These are phyloP conservation scores for Saccharomyces pastorianus DNA, from an alignment of 1,139 yeast species.

Conservation along the genomic window DNA sequence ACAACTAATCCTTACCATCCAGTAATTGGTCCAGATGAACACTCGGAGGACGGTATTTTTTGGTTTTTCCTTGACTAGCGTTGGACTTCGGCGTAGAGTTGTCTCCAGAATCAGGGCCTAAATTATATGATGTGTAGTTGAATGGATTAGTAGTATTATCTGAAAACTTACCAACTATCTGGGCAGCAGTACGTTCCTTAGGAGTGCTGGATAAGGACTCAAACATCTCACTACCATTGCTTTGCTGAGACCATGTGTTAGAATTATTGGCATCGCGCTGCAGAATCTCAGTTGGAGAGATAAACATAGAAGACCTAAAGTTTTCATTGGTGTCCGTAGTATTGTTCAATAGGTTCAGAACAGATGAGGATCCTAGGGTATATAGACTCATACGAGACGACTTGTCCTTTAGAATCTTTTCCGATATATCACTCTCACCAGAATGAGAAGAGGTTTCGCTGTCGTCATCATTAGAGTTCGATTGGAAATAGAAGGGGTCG, in stretches of 20 bases:
- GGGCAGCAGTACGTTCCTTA: slow-evolving; percentile 2
- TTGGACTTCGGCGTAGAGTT: not conserved
- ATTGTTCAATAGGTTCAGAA: slow-evolving; percentile 8
- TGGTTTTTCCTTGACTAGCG: slow-evolving; percentile 5
- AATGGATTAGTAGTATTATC: not conserved
- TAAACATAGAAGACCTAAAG: slow-evolving; percentile 20
- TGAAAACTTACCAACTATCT: slow-evolving; percentile 1
- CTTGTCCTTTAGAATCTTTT: slow-evolving; percentile 14
- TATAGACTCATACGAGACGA: slow-evolving; percentile 20
- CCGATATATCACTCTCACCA: slow-evolving; percentile 19
- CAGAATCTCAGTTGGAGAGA: slow-evolving; percentile 25
- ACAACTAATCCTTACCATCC: slow-evolving; percentile 6
- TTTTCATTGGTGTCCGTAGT: slow-evolving; percentile 3
- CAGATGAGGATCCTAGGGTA: slow-evolving; percentile 15
- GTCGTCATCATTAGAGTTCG: slow-evolving; percentile 6
- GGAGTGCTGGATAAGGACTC: slow-evolving; percentile 7
- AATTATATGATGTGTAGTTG: not conserved
- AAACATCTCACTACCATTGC: slow-evolving; percentile 3
- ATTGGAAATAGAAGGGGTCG: slow-evolving; percentile 16
- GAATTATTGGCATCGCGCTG: slow-evolving; percentile 7
- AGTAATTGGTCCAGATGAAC: slow-evolving; percentile 16
- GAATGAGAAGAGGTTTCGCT: slow-evolving; percentile 7
- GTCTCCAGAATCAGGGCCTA: not conserved
- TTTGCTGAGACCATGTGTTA: slow-evolving; percentile 1
- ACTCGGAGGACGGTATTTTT: slow-evolving; percentile 15